Conservation (phyloP, 2,329 filamentous ascomycete genomes). For the Piedraia hortae region DNA sequence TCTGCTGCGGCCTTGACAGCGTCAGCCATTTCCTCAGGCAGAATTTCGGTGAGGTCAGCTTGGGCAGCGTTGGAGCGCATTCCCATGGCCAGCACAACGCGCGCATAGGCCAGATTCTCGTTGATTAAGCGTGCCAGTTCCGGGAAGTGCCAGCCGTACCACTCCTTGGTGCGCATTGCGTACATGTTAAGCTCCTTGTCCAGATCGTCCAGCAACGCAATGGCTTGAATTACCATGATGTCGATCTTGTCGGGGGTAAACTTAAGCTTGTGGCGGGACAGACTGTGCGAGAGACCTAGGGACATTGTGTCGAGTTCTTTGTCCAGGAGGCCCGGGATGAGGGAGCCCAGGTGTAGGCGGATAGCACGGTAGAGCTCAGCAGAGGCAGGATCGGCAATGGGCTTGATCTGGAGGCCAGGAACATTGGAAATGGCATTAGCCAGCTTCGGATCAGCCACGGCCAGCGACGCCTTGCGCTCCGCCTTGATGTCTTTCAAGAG, state of each 20-base stretch:
- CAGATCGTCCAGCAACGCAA: slow-evolving; percentile 75
- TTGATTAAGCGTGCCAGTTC: slow-evolving; percentile 93
- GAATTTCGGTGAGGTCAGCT: slow-evolving; percentile 59
- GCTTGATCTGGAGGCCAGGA: slow-evolving; percentile 59
- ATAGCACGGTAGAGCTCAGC: slow-evolving; percentile 85
- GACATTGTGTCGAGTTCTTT: slow-evolving; percentile 83
- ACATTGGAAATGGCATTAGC: slow-evolving; percentile 78
- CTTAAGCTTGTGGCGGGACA: slow-evolving; percentile 93
- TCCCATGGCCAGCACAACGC: slow-evolving; percentile 66
- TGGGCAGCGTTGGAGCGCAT: slow-evolving; percentile 56
- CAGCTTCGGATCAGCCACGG: slow-evolving; percentile 80
- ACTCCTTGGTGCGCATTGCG: slow-evolving; percentile 97
- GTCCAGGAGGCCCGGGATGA: slow-evolving; percentile 67
- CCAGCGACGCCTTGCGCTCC: slow-evolving; percentile 89
- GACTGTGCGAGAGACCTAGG: slow-evolving; percentile 83
- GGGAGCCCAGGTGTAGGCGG: slow-evolving; percentile 63
- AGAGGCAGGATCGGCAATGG: slow-evolving; percentile 56
- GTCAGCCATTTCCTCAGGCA: slow-evolving; percentile 82
- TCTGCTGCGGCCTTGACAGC: slow-evolving; percentile 86
- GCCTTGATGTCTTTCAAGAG: slow-evolving; percentile 79
- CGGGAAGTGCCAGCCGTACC: slow-evolving; percentile 99
- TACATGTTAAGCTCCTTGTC: slow-evolving; percentile 98
- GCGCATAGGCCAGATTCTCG: slow-evolving; percentile 85
- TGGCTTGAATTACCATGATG: slow-evolving; percentile 96
- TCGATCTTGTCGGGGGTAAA: slow-evolving; percentile 98